Evolutionary conservation across 768 basidiomycete genomes (phyloP), one percentile per base, ranked within the genome.

Genomic region (Coprinopsis cinerea): DNA sequence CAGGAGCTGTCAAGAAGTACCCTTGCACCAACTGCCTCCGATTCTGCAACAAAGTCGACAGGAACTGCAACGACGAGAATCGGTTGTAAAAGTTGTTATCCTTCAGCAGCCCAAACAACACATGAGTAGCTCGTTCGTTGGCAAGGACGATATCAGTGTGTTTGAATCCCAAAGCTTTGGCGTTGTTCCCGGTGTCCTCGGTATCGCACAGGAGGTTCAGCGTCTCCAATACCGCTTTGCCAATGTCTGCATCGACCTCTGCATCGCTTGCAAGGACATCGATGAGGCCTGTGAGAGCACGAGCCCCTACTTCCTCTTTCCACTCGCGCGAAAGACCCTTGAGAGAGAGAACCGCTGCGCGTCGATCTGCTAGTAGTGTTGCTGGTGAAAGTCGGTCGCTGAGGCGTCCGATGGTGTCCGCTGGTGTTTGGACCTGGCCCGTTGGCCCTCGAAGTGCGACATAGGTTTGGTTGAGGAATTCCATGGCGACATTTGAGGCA

Each of bases 321-420:
- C 88, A 92, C 65, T 96, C 94, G 51, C 93, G 79, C 40, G 85
- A 74, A 47, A 98, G 82, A 18, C 94, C 95, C 64, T 98, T 98
- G 56, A 99, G 77, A 0, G 92, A 81, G 46, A 96, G 72, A n/a
- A 99, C 86, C 0, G 95, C 87, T 23, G 95, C 95, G 51, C 92
- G 79, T 58, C 96, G 76, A 69, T 98, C 96, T 25, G 92, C 88
- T 14, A 94, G 80, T 22, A 90, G 81, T 0, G 89, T 85, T 2
- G 87, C 82, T n/a, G 93, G 92, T 17, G 91, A 88, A 18, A 99
- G 81, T 25, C 92, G 73, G 63, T 96, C 93, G 56, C 85, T 87
- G 55, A 98, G 83, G 57, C 85, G 83, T 24, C 81, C 78, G 60
- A 98, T 92, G 18, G 91, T 92, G 50, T 95, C 92, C 20, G 76